Conservation (phyloP, 805 yeast genomes). For the Groenewaldozyma tartarivorans region DNA sequence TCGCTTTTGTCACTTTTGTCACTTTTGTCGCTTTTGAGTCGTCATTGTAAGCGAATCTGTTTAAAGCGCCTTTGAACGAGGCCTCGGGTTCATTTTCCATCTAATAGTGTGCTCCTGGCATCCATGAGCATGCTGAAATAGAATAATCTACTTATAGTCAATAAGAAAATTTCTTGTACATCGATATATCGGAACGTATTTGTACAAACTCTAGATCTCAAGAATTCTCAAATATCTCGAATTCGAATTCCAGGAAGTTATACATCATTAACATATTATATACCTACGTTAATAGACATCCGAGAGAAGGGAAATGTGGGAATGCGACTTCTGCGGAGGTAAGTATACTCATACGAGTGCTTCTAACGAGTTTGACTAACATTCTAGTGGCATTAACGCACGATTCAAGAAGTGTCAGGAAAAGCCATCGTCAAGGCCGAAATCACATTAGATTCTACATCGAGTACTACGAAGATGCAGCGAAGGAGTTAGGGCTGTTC, state of each 20-base stretch:
- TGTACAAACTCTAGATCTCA: too few relatives aligned
- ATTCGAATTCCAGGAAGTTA: too few relatives aligned
- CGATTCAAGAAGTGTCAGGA: slow-evolving; percentile 78
- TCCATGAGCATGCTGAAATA: too few relatives aligned
- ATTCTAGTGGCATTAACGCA: slow-evolving; percentile 60
- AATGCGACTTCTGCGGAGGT: slow-evolving; percentile 73
- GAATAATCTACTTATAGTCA: too few relatives aligned
- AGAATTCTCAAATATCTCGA: too few relatives aligned
- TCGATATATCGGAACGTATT: too few relatives aligned
- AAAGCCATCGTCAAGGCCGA: slow-evolving; percentile 68
- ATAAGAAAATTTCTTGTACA: too few relatives aligned
- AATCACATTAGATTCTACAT: slow-evolving; percentile 66
- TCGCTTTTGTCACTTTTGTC: not conserved
- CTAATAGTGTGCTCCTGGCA: too few relatives aligned
- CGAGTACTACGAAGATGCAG: slow-evolving; percentile 54
- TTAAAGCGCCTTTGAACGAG: slow-evolving; percentile 5
- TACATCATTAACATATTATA: too few relatives aligned
- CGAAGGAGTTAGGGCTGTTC: not conserved
- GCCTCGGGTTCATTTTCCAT: slow-evolving; percentile 1
- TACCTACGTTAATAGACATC: too few relatives aligned
- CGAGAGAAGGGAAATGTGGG: too few relatives aligned
- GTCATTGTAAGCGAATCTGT: slow-evolving; percentile 6
- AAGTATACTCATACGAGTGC: slow-evolving; percentile 12
- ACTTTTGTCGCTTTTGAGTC: not conserved
- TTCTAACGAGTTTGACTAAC: slow-evolving; percentile 1